A percentile compares a stretch with the other conserved stretches of the same genome.
Conservation (phyloP, 805 yeast species). For the Kluyveromyces nonfermentans region DNA sequence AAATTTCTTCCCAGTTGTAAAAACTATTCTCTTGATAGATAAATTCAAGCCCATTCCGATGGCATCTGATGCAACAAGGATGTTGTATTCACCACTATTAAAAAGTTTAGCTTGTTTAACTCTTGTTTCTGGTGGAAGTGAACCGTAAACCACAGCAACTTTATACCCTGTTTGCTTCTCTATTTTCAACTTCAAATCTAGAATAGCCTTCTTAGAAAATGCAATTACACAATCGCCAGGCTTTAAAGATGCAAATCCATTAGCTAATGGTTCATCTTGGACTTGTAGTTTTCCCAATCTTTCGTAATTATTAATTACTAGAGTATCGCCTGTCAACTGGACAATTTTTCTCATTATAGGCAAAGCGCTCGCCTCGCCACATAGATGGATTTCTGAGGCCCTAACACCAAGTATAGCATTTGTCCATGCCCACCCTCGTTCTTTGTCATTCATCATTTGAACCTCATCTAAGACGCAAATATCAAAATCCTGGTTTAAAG, state of each 20-base stretch:
- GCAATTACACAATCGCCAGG: slow-evolving; percentile 88
- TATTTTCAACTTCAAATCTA: slow-evolving; percentile 58
- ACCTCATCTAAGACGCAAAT: slow-evolving; percentile 92
- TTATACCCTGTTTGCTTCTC: slow-evolving; percentile 52
- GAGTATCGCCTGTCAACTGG: slow-evolving; percentile 66
- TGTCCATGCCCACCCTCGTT: slow-evolving; percentile 92
- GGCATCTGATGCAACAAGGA: slow-evolving; percentile 93
- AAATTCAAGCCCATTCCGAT: slow-evolving; percentile 95
- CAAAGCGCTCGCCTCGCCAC: slow-evolving; percentile 90
- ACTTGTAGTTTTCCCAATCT: slow-evolving; percentile 66
- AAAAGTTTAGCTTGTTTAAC: slow-evolving; percentile 73
- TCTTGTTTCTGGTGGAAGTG: slow-evolving; percentile 91
- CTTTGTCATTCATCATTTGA: slow-evolving; percentile 79
- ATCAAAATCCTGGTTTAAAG: slow-evolving; percentile 58
- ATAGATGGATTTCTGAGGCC: slow-evolving; percentile 79
- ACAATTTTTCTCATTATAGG: slow-evolving; percentile 52
- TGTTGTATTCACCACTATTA: slow-evolving; percentile 69
- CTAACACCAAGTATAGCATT: slow-evolving; percentile 77
- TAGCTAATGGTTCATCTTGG: slow-evolving; percentile 32
- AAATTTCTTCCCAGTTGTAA: slow-evolving; percentile 58
- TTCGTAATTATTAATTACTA: slow-evolving; percentile 60
- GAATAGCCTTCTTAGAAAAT: slow-evolving; percentile 66
- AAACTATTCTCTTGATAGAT: slow-evolving; percentile 71
- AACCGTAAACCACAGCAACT: slow-evolving; percentile 91
- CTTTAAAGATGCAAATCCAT: slow-evolving; percentile 22